Base-by-base conservation (phyloP, 768 basidiomycete genomes). In the Hygrophorus russula region DNA sequence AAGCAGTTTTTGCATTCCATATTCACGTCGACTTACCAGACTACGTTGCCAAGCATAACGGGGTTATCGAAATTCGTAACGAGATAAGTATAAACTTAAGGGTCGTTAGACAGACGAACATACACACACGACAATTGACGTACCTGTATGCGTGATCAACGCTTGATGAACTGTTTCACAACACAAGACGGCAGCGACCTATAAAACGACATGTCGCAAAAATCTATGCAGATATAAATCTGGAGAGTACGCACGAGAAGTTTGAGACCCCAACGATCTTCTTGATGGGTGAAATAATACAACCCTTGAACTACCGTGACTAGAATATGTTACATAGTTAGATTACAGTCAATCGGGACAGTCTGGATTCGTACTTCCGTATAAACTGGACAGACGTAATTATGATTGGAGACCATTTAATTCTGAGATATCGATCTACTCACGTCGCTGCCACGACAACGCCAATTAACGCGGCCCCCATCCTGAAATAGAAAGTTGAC, bases 161-260 rank as follows among this genome's bases (percentile, higher is more conserved):
- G 52, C 57, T n/a, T 75, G 63, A 51, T 77, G 73, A 2, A 64
- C 52, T 1, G 66, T 66, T 43, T 78, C 77, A 31, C 70, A 66
- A 1, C 63, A 0, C 15, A 71, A 51, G 1, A 66, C 66, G 6
- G 55, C 53, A 15, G 54, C 50, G 3, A 77, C 76, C 69, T 69
- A 38, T 12, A 1, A 18, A 30, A 32, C 30, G 20, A 14, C 27
- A 20, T 19, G 8, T 11, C 17, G 33, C 19, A 52, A 13, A 41
- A n/a, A n/a, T n/a, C n/a, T n/a, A n/a, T n/a, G n/a, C n/a, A n/a
- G n/a, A n/a, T n/a, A n/a, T n/a, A n/a, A n/a, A n/a, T n/a, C 31
- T 6, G 30, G 30, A 33, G 29, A 38, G n/a, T 6, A 49, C 63
- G 35, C 49, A 68, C 69, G 30, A 74, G 53, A 7, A 56, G 35